phyloP scores from a whole-genome alignment of 192 early-diverging fungal species.

The Backusella parvicylindrica region DNA sequence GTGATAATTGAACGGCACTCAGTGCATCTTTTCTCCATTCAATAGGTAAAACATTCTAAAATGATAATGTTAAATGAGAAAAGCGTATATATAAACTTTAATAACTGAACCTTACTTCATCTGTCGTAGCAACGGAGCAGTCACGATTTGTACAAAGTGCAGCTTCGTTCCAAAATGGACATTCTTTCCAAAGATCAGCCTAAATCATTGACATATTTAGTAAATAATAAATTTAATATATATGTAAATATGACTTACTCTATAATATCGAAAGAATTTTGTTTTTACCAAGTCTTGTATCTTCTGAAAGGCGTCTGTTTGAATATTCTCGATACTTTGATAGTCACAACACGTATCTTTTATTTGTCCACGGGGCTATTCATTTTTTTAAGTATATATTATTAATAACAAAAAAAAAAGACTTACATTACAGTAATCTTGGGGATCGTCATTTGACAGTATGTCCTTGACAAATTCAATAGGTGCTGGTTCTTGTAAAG shows the following conservation, averaged over 20 bases:
- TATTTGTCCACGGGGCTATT: conserved; percentile 52
- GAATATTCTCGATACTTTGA: conserved; percentile 71
- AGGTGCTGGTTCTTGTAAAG: conserved; percentile 11
- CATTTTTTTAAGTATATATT: no score
- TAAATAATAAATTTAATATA: background rate
- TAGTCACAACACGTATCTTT: conserved; percentile 69
- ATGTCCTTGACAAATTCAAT: background rate
- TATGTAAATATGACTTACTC: conserved; percentile 44
- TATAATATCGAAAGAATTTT: conserved; percentile 90
- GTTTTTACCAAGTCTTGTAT: conserved; percentile 79
- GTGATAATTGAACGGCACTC: conserved; percentile 68
- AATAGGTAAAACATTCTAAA: conserved; percentile 40
- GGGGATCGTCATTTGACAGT: background rate
- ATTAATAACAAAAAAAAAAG: background rate
- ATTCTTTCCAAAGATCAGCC: conserved; percentile 84
- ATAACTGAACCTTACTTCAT: conserved; percentile 55
- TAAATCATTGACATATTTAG: conserved; percentile 26
- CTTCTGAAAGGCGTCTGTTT: conserved; percentile 62
- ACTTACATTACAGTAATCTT: conserved; percentile 13
- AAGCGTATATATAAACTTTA: conserved; percentile 10
- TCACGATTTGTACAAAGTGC: conserved; percentile 77
- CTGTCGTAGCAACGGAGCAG: conserved; percentile 78
- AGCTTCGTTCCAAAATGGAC: conserved; percentile 88
- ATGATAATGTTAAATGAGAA: background rate
- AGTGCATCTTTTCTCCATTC: conserved; percentile 58